A percentile compares a stretch with the other conserved stretches of the same genome.
phyloP scores from a whole-genome alignment of 148 eudicot species.

The Heliosperma pusillum region DNA sequence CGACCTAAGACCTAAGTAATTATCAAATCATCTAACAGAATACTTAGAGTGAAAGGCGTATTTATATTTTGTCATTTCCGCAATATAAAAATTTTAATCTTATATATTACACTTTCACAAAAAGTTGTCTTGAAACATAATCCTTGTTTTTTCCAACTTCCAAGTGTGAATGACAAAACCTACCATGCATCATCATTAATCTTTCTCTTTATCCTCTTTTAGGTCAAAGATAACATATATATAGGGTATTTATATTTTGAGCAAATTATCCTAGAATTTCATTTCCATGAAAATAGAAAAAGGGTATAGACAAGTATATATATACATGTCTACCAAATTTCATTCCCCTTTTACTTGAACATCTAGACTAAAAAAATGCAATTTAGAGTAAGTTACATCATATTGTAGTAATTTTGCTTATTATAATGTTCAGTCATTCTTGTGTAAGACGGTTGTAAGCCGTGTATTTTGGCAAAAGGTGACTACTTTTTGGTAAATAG shows the following conservation, averaged over 20 bases:
- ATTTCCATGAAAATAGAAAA: neutral
- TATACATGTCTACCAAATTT: neutral
- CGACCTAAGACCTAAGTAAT: too few relatives aligned
- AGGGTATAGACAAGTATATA: neutral
- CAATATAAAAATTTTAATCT: neutral
- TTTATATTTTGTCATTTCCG: neutral
- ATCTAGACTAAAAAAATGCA: too few relatives aligned
- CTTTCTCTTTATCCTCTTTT: neutral
- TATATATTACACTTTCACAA: neutral
- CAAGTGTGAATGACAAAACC: slow-evolving; percentile 13
- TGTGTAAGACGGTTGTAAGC: too few relatives aligned
- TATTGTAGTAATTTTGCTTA: too few relatives aligned
- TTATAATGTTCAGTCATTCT: too few relatives aligned
- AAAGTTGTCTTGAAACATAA: neutral
- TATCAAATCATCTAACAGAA: neutral
- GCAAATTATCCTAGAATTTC: neutral
- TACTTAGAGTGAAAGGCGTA: neutral
- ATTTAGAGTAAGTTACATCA: too few relatives aligned
- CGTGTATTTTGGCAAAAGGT: too few relatives aligned
- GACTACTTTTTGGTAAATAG: too few relatives aligned
- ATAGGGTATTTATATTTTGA: too few relatives aligned
- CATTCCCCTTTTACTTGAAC: neutral
- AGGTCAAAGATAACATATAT: neutral
- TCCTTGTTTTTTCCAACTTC: slow-evolving; percentile 1
- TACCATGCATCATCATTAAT: neutral